phyloP scores from a whole-genome alignment of 2,329 filamentous ascomycete species.

The Aspergillus unguis region DNA sequence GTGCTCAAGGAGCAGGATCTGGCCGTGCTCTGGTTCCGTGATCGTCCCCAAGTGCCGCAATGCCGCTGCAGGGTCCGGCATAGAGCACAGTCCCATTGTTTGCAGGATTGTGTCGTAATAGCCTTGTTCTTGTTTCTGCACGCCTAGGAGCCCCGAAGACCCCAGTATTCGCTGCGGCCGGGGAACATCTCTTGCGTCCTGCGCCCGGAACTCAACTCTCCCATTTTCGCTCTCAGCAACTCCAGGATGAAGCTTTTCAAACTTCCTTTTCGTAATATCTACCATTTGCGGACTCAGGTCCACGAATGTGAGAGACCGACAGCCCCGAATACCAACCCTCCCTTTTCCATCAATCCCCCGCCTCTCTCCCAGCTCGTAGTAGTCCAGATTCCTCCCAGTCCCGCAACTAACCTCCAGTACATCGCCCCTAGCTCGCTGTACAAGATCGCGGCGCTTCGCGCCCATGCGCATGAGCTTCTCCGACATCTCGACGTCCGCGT shows the following conservation, averaged over 20 bases:
- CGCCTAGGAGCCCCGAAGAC: too few relatives aligned
- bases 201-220: slow-evolving; percentile 32
- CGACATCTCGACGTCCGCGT: slow-evolving; percentile 44
- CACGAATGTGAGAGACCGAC: slow-evolving; percentile 46
- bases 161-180: background rate
- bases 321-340: slow-evolving; percentile 29
- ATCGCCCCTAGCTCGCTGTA: slow-evolving; percentile 43
- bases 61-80: slow-evolving; percentile 41
- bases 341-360: slow-evolving; percentile 32
- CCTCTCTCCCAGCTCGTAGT: slow-evolving; percentile 42
- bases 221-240: slow-evolving; percentile 26
- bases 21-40: slow-evolving; percentile 38
- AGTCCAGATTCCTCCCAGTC: slow-evolving; percentile 49
- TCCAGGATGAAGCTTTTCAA: slow-evolving; percentile 33
- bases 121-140: background rate
- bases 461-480: slow-evolving; percentile 44
- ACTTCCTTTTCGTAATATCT: slow-evolving; percentile 45
- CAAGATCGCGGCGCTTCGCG: slow-evolving; percentile 40
- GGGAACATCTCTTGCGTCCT: slow-evolving; percentile 32
- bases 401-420: slow-evolving; percentile 51
- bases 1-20: slow-evolving; percentile 49
- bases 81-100: slow-evolving; percentile 52
- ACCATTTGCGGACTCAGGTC: slow-evolving; percentile 50
- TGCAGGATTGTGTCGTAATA: slow-evolving; percentile 49
- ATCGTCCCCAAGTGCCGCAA: slow-evolving; percentile 41